phyloP scores from a whole-genome alignment of 2,329 filamentous ascomycete genomes.

The Didymella glomerata region DNA sequence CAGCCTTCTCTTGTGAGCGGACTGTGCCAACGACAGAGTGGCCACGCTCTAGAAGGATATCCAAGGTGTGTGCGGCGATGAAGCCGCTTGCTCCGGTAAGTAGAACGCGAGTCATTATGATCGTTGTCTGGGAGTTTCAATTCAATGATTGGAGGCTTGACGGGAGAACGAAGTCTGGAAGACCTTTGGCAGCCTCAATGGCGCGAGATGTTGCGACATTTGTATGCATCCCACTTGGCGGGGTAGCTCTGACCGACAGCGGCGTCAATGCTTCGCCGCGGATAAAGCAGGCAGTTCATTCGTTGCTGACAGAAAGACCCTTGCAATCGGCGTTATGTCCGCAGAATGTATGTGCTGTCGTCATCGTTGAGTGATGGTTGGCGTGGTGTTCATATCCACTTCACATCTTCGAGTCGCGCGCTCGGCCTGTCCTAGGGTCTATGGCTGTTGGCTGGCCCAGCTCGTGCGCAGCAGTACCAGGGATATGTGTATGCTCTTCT shows the following conservation, averaged over 20 bases:
- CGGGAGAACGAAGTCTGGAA: not conserved
- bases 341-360: slow-evolving; percentile 5
- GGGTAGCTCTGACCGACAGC: slow-evolving; percentile 19
- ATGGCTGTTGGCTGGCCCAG: slow-evolving; percentile 12
- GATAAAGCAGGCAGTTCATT: slow-evolving; percentile 18
- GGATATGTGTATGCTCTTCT: slow-evolving; percentile 15
- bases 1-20: slow-evolving; percentile 67
- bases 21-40: slow-evolving; percentile 71
- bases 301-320: slow-evolving; percentile 16
- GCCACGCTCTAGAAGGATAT: slow-evolving; percentile 64
- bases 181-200: slow-evolving; percentile 1
- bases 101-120: slow-evolving; percentile 51
- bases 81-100: slow-evolving; percentile 67
- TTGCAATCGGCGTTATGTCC: slow-evolving; percentile 20
- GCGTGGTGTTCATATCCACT: slow-evolving; percentile 4
- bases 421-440: slow-evolving; percentile 16
- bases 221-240: slow-evolving; percentile 21
- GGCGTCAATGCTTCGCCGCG: slow-evolving; percentile 19
- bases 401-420: slow-evolving; percentile 15
- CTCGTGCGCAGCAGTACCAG: slow-evolving; percentile 18
- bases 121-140: not conserved
- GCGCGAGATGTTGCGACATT: slow-evolving; percentile 19
- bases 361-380: slow-evolving; percentile 9
- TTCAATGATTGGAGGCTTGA: not conserved
- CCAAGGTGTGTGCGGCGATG: slow-evolving; percentile 71